Evolutionary conservation across 2,329 filamentous ascomycete genomes (phyloP).

Genomic region (Lasiodiplodia citricola): DNA sequence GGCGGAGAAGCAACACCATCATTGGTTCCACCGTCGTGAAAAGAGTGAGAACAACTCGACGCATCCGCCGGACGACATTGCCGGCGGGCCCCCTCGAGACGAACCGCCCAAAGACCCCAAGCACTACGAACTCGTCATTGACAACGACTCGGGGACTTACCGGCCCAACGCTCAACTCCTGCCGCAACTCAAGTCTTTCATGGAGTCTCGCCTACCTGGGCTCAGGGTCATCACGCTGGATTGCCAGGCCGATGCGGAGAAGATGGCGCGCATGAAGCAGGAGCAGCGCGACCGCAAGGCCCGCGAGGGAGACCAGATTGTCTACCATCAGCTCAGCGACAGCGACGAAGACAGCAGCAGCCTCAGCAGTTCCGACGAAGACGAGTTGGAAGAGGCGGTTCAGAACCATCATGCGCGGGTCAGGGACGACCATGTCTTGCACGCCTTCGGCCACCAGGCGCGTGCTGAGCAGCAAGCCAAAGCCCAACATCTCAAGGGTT

Average conservation of each 20-base stretch:
- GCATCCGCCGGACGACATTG: constrained; percentile 59
- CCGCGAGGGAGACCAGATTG: constrained; percentile 57
- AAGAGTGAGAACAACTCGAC: constrained; percentile 37
- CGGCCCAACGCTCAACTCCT: constrained; percentile 80
- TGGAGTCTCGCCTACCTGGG: constrained; percentile 76
- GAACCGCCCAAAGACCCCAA: constrained; percentile 58
- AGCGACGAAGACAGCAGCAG: constrained; percentile 54
- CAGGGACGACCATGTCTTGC: constrained; percentile 18
- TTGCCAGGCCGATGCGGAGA: constrained; percentile 73
- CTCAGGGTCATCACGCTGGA: constrained; percentile 75
- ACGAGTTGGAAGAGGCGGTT: constrained; percentile 57
- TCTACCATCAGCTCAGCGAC: constrained; percentile 60
- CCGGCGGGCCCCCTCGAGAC: constrained; percentile 49
- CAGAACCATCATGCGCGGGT: constrained; percentile 22
- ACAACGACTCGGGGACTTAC: constrained; percentile 95
- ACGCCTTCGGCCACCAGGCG: constrained; percentile 13
- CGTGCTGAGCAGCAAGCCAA: constrained; percentile 24
- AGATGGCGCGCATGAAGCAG: constrained; percentile 75
- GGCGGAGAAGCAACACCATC: constrained; percentile 19
- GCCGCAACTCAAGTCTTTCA: constrained; percentile 71
- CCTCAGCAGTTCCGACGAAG: constrained; percentile 62
- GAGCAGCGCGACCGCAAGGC: constrained; percentile 78
- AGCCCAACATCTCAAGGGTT: constrained; percentile 25
- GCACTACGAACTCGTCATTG: constrained; percentile 85
- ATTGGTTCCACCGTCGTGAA: constrained; percentile 9